Percentiles rank a stretch among this genome's conserved stretches.
Evolutionary conservation across 2,329 filamentous ascomycete species (phyloP).

Genomic region (Ophiobolus disseminans): DNA sequence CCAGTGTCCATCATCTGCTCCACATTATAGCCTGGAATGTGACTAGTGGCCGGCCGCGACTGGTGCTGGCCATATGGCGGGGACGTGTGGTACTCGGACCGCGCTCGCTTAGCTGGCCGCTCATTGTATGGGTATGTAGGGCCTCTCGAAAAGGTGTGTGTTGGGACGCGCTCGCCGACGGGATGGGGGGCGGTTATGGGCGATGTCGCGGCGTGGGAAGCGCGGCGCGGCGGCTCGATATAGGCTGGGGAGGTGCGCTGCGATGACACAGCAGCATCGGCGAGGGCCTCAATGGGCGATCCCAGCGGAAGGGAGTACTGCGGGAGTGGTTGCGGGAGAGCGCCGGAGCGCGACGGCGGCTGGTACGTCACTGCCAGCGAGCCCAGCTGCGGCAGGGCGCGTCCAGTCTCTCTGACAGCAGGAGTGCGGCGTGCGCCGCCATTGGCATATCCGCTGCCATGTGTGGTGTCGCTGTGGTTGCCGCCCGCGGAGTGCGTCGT

Average conservation of each 20-base stretch:
- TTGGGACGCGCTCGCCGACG: constrained; percentile 29
- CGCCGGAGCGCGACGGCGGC: constrained; percentile 28
- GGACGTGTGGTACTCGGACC: constrained; percentile 63
- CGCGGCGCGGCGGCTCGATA: constrained; percentile 29
- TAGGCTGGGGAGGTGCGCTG: constrained; percentile 48
- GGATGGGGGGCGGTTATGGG: constrained; percentile 27
- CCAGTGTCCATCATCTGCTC: constrained; percentile 48
- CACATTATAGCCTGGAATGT: constrained; percentile 51
- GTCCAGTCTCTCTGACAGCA: constrained; percentile 6
- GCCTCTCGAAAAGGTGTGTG: constrained; percentile 26
- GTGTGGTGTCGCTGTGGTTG: constrained; percentile 14
- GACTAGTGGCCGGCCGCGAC: constrained; percentile 57
- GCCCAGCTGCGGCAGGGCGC: constrained; percentile 17
- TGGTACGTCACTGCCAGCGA: constrained; percentile 20
- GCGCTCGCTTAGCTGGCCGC: constrained; percentile 65
- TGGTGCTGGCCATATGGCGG: constrained; percentile 45
- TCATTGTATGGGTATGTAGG: constrained; percentile 43
- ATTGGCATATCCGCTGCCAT: constrained; percentile 18
- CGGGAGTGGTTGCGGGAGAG: constrained; percentile 25
- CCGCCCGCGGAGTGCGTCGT: constrained; percentile 32
- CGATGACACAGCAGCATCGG: constrained; percentile 49
- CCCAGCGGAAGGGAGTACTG: constrained; percentile 33
- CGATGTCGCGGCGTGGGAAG: constrained; percentile 26
- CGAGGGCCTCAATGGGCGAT: constrained; percentile 54
- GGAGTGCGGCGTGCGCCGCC: constrained; percentile 3